Evolutionary conservation across 1,139 yeast species (phyloP).

Genomic region (Saccharomyces pastorianus): DNA sequence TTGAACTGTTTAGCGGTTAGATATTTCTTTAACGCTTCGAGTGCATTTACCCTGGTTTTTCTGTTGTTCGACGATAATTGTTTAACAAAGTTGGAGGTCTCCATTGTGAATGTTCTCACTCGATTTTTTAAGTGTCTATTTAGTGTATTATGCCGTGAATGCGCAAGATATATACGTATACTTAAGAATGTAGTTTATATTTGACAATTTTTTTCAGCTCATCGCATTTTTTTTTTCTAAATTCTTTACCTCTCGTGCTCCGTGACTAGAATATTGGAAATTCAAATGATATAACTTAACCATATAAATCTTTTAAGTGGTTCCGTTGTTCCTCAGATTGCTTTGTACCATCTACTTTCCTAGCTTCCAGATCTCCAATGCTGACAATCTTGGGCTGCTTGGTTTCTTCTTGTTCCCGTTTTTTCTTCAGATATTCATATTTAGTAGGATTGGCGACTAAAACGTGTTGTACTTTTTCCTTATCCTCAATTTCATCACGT

Average conservation of each 20-base stretch:
- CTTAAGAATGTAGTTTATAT: background rate
- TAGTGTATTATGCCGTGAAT: background rate
- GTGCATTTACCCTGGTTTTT: conserved; percentile 56
- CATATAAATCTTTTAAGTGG: conserved; percentile 19
- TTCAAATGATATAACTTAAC: conserved; percentile 6
- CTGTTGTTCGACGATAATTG: conserved; percentile 66
- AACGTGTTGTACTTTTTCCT: conserved; percentile 24
- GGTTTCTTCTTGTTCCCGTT: conserved; percentile 1
- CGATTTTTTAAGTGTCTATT: background rate
- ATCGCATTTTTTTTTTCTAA: conserved; percentile 4
- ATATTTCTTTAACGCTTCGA: conserved; percentile 56
- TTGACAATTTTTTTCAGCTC: conserved; percentile 5
- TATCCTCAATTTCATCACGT: conserved; percentile 22
- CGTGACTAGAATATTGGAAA: conserved; percentile 1
- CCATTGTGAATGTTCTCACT: conserved; percentile 15
- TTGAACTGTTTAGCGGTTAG: conserved; percentile 37
- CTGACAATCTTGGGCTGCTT: conserved; percentile 4
- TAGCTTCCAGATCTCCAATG: conserved; percentile 16
- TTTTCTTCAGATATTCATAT: conserved; percentile 21
- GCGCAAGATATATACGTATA: background rate
- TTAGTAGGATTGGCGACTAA: conserved; percentile 32
- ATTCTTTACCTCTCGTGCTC: conserved; percentile 2
- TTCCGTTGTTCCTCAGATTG: conserved; percentile 17
- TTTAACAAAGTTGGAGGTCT: conserved; percentile 53
- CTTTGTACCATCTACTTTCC: conserved; percentile 17